Base-by-base conservation (phyloP, 805 yeast species). In the Scheffersomyces ergatensis region DNA sequence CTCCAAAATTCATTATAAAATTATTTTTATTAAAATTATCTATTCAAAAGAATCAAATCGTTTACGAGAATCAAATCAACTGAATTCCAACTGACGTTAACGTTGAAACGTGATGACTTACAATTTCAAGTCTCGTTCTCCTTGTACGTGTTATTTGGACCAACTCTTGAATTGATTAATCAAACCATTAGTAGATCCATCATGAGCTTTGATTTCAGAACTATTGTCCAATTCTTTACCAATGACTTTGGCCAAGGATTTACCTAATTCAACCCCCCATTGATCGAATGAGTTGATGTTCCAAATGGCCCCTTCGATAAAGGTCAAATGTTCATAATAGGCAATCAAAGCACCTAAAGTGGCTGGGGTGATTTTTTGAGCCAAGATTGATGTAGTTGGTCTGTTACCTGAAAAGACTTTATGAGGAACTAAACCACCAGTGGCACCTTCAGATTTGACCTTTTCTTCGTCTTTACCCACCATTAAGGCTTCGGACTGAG, bases 241-340 rank as follows among this genome's bases (percentile, higher is more conserved):
- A 60, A 93, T 92, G 44, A 78, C 93, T 83, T 93, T 93, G 62
- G 99, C 99, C 63, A 93, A 81, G 39, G 85, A 95, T 76, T 93
- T 93, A 67, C 99, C 99, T 57, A 93, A 85, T 76, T 93, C 99
- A 59, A 93, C 99, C 71, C 99, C 99, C 96, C 98, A 93, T 77
- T 93, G 99, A 76, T 93, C 99, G 64, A 89, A 93, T 15, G 98
- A 92, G 83, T 93, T 93, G 76, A 93, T 90, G 80, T 95, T 93
- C 99, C 99, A 92, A 60, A 93, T 72, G 43, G 99, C 99, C 73
- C 99, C 99, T 75, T 93, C 99, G 44, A 90, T 90, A 72, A 93
- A 93, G 32, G 98, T 92, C 45, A 89, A 80, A 65, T 89, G 97
- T 74, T 93, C 99, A 76, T 93, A 93, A 81, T 93, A 93, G 34